Percentiles rank a stretch among this genome's conserved stretches.
Evolutionary conservation across 2,329 filamentous ascomycete species (phyloP).

Genomic region (Arthroderma sp.): DNA sequence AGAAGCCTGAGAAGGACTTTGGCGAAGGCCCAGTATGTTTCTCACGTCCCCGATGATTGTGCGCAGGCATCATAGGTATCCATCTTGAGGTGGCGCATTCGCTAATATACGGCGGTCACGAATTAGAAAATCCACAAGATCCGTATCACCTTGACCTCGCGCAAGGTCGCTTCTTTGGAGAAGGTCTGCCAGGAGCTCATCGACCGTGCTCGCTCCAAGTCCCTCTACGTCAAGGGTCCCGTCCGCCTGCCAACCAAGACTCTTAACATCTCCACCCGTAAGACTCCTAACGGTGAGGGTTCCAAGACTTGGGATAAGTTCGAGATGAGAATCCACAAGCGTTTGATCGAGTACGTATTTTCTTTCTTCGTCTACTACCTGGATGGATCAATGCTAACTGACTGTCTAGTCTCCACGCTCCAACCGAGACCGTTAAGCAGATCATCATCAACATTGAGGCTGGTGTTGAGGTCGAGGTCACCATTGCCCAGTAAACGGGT

Average conservation of each 20-base stretch:
- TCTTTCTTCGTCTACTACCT: not conserved
- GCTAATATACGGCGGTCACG: not conserved
- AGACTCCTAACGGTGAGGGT: conserved; percentile 99
- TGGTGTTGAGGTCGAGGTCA: conserved; percentile 43
- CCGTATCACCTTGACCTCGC: conserved; percentile 91
- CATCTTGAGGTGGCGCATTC: not conserved
- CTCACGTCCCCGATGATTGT: not conserved
- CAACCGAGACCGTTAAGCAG: conserved; percentile 62
- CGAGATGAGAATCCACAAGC: conserved; percentile 99
- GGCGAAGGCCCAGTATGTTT: conserved; percentile 68
- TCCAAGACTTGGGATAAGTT: conserved; percentile 99
- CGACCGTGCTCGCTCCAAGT: conserved; percentile 97
- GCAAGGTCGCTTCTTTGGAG: conserved; percentile 92
- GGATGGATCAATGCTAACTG: conserved; percentile 10
- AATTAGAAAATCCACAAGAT: conserved; percentile 85
- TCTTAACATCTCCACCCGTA: conserved; percentile 92
- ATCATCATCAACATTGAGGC: conserved; percentile 45
- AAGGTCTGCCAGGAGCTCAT: conserved; percentile 98
- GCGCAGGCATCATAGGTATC: not conserved
- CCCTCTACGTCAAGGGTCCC: conserved; percentile 94
- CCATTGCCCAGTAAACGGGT: conserved; percentile 39
- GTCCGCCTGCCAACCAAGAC: conserved; percentile 96
- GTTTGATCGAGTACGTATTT: conserved; percentile 69
- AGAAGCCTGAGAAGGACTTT: conserved; percentile 91
- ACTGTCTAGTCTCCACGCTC: conserved; percentile 64